phyloP scores from a whole-genome alignment of 208 protist genomes.

The Sergeia podlipaevii region DNA sequence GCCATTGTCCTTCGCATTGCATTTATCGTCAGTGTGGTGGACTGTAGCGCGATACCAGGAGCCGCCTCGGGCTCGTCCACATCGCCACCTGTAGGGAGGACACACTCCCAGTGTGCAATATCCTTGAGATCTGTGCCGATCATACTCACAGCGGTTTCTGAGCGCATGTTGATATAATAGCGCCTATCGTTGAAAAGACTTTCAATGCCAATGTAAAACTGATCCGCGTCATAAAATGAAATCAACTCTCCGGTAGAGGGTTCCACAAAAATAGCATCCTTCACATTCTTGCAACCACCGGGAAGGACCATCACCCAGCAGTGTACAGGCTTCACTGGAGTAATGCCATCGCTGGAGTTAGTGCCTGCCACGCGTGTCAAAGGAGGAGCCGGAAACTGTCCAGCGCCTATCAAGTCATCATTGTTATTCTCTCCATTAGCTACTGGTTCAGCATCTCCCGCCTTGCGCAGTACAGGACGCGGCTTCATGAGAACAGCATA shows the following conservation, averaged over 20 bases:
- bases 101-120: constrained; percentile 67
- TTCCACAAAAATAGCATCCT: constrained; percentile 81
- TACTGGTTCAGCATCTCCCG: constrained; percentile 35
- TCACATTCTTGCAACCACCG: constrained; percentile 46
- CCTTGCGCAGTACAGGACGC: constrained; percentile 42
- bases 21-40: constrained; percentile 1
- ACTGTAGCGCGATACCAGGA: constrained; percentile 3
- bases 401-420: background rate
- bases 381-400: background rate
- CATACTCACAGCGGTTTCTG: constrained; percentile 41
- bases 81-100: constrained; percentile 40
- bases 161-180: constrained; percentile 87
- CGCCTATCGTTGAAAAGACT: constrained; percentile 86
- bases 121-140: constrained; percentile 64
- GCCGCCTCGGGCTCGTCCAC: constrained; percentile 16
- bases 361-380: background rate
- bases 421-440: constrained; percentile 5
- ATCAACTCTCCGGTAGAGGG: constrained; percentile 75
- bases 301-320: constrained; percentile 87
- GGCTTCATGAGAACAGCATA: constrained; percentile 60
- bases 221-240: constrained; percentile 23
- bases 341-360: background rate
- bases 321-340: constrained; percentile 41
- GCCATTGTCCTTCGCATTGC: constrained; percentile 12
- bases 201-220: constrained; percentile 82